Conservation (phyloP, 2,329 filamentous ascomycete species). For the Colletotrichum endophyticum region DNA sequence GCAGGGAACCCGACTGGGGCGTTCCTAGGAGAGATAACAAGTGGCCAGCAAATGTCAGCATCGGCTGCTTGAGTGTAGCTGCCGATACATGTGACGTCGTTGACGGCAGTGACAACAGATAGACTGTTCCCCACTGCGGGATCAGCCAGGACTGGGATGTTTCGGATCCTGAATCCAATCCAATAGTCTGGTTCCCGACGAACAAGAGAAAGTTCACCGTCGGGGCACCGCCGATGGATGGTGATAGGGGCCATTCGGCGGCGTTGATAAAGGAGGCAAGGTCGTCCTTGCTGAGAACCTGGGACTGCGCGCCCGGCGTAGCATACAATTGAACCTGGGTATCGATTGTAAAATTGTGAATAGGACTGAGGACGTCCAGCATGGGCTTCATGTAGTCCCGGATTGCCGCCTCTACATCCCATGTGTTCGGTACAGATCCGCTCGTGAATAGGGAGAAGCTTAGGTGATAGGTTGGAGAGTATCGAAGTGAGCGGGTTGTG, state of each 20-base stretch:
- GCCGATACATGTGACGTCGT: constrained; percentile 60
- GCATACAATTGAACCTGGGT: constrained; percentile 97
- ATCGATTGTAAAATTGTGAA: constrained; percentile 95
- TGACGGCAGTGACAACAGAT: constrained; percentile 57
- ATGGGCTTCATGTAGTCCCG: constrained; percentile 82
- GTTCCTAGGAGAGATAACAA: constrained; percentile 87
- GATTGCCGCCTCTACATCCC: constrained; percentile 87
- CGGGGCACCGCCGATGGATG: constrained; percentile 89
- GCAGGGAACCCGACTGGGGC: constrained; percentile 81
- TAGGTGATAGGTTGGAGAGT: constrained; percentile 91
- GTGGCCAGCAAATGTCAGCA: constrained; percentile 91
- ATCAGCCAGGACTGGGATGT: constrained; percentile 81
- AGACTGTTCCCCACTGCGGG: constrained; percentile 88
- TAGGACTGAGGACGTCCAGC: constrained; percentile 76
- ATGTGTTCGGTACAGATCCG: constrained; percentile 77
- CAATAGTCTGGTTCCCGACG: constrained; percentile 78
- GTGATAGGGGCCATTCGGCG: constrained; percentile 95
- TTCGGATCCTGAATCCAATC: constrained; percentile 44
- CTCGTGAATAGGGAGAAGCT: constrained; percentile 95
- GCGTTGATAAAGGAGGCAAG: constrained; percentile 96
- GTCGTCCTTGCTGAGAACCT: constrained; percentile 80
- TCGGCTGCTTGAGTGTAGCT: constrained; percentile 74
- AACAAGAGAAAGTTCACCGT: constrained; percentile 97
- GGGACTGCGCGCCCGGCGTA: constrained; percentile 64
- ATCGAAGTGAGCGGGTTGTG: constrained; percentile 85